A percentile compares a stretch with the other conserved stretches of the same genome.
Evolutionary conservation across 352 stramenopile species (phyloP).

Genomic region (Pythium coloratum): DNA sequence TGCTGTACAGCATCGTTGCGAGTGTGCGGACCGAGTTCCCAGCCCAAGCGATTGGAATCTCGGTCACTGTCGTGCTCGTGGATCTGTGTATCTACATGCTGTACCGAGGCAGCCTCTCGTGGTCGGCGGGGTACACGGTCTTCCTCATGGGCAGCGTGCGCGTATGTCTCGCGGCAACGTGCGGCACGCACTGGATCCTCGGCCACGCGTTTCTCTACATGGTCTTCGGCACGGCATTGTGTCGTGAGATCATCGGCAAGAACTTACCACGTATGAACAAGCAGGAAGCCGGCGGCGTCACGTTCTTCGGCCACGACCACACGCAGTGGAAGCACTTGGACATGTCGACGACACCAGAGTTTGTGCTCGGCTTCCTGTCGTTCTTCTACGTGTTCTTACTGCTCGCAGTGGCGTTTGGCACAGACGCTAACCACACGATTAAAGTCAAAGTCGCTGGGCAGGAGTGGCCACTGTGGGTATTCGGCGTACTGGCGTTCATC

Average conservation of each 20-base stretch:
- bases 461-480: constrained; percentile 83
- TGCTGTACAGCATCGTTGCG: constrained; percentile 64
- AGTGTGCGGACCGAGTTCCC: constrained; percentile 55
- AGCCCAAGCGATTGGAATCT: constrained; percentile 60
- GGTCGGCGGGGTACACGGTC: constrained; percentile 81
- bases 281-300: constrained; percentile 77
- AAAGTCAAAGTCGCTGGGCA: constrained; percentile 58
- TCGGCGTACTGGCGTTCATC: constrained; percentile 81
- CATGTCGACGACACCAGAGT: constrained; percentile 77
- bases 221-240: constrained; percentile 74
- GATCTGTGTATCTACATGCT: constrained; percentile 81
- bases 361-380: constrained; percentile 77
- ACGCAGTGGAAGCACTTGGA: constrained; percentile 62
- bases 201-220: constrained; percentile 81
- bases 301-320: constrained; percentile 83
- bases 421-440: constrained; percentile 47
- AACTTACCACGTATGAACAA: constrained; percentile 82
- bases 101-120: constrained; percentile 60
- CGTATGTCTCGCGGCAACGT: constrained; percentile 68
- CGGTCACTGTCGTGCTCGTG: constrained; percentile 63
- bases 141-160: constrained; percentile 73
- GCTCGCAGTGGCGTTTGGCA: constrained; percentile 72
- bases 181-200: constrained; percentile 78
- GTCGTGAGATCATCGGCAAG: constrained; percentile 78
- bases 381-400: constrained; percentile 88